A percentile compares a stretch with the other conserved stretches of the same genome.
These are phyloP conservation scores for Fraxinus americana DNA, from an alignment of 257 asterid species.

Conservation along the genomic window DNA sequence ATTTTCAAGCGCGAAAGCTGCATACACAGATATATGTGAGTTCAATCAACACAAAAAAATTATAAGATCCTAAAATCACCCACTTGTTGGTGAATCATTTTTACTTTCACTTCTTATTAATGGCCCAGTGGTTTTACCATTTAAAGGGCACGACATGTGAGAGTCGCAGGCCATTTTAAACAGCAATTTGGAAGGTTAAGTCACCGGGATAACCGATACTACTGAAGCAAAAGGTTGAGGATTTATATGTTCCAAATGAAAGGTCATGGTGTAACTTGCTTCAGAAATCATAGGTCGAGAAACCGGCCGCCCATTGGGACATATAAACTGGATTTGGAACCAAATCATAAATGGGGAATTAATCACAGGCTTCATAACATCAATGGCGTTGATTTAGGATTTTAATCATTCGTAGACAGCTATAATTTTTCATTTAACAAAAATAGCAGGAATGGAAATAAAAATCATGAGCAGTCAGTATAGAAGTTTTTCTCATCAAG, in stretches of 20 bases:
- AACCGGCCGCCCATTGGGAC: neutral
- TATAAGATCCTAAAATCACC: neutral
- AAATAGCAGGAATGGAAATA: neutral
- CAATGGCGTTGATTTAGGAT: neutral
- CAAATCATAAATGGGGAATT: neutral
- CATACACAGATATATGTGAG: conserved; percentile 20
- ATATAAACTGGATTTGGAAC: neutral
- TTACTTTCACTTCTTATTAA: no score
- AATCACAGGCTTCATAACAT: neutral
- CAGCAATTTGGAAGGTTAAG: neutral
- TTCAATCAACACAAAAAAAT: neutral
- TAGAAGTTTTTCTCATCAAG: neutral
- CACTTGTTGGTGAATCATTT: neutral
- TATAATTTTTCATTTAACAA: neutral
- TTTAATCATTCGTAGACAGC: neutral
- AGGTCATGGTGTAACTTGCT: neutral
- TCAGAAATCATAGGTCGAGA: neutral
- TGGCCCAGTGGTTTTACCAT: neutral
- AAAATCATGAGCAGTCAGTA: neutral
- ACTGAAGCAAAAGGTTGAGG: neutral
- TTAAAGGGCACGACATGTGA: neutral
- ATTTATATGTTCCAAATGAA: neutral
- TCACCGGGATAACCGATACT: neutral
- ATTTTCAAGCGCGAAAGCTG: conserved; percentile 75
- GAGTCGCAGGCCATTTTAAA: neutral